phyloP scores from a whole-genome alignment of 2,329 filamentous ascomycete species.

The Orbilia blumenaviensis region DNA sequence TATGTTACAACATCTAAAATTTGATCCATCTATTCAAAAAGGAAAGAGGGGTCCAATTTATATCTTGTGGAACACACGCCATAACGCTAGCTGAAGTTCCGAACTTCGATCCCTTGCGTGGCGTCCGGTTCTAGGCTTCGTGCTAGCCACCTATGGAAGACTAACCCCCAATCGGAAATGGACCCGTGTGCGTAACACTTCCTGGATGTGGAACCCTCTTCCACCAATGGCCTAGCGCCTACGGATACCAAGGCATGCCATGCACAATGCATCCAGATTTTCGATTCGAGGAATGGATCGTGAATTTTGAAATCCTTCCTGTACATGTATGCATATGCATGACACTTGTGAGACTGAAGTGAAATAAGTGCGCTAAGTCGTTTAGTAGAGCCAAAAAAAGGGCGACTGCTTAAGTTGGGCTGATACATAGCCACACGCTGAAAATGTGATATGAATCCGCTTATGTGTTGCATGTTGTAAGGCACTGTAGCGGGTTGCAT shows the following conservation, averaged over 20 bases:
- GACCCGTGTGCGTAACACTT: slow-evolving; percentile 18
- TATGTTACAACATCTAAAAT: background rate
- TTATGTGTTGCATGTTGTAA: no score
- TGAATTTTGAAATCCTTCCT: background rate
- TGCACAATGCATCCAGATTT: background rate
- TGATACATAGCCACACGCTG: no score
- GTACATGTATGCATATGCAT: background rate
- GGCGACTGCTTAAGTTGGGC: no score
- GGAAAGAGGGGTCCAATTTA: background rate
- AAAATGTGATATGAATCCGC: no score
- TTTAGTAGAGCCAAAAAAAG: no score
- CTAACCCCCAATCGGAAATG: slow-evolving; percentile 11
- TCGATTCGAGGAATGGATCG: background rate
- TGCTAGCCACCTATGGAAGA: background rate
- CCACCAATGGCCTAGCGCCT: background rate
- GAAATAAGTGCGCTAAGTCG: no score
- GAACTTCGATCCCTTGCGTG: slow-evolving; percentile 8
- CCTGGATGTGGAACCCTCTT: slow-evolving; percentile 13
- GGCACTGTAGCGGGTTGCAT: no score
- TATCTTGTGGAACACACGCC: slow-evolving; percentile 16
- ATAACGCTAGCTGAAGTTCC: no score
- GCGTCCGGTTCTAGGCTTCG: background rate
- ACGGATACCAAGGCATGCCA: background rate
- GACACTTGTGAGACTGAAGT: background rate
- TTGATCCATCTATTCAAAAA: background rate